Conservation (phyloP, 768 basidiomycete genomes). For the Tephrocybe sp. region DNA sequence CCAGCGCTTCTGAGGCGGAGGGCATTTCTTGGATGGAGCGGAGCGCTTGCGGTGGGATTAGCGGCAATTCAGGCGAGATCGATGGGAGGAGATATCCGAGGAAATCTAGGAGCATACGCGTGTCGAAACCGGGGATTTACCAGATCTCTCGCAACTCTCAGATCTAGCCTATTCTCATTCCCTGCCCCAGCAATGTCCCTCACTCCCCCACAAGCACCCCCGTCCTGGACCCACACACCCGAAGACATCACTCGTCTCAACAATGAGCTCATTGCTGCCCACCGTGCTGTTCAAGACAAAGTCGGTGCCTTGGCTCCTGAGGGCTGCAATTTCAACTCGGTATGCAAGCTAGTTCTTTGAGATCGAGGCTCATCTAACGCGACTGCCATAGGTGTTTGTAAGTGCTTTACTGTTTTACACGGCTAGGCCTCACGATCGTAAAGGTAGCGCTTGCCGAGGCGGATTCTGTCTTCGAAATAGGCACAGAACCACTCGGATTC, state of each 20-base stretch:
- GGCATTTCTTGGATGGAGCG: constrained; percentile 32
- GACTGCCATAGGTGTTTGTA: constrained; percentile 62
- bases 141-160: constrained; percentile 27
- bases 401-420: constrained; percentile 27
- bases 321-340: constrained; percentile 65
- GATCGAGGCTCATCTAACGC: constrained; percentile 2
- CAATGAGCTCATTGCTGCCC: constrained; percentile 54
- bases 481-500: constrained; percentile 64
- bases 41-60: constrained; percentile 37
- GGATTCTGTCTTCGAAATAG: constrained; percentile 50
- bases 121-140: constrained; percentile 14
- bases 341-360: constrained; percentile 27
- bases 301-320: constrained; percentile 55
- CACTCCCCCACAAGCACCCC: constrained; percentile 63
- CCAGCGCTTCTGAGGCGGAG: constrained; percentile 21
- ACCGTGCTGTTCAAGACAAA: constrained; percentile 53
- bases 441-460: constrained; percentile 59
- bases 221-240: constrained; percentile 62
- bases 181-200: constrained; percentile 38
- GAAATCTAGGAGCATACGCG: constrained; percentile 19
- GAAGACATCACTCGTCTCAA: constrained; percentile 57
- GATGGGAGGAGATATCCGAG: constrained; percentile 40
- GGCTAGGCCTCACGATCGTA: constrained; percentile 1
- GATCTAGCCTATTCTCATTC: constrained; percentile 26
- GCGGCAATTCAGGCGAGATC: constrained; percentile 37